Evolutionary conservation across 1,139 yeast species (phyloP), one percentile per base, ranked within the genome.

Genomic region (Yamadazyma blattariae): DNA sequence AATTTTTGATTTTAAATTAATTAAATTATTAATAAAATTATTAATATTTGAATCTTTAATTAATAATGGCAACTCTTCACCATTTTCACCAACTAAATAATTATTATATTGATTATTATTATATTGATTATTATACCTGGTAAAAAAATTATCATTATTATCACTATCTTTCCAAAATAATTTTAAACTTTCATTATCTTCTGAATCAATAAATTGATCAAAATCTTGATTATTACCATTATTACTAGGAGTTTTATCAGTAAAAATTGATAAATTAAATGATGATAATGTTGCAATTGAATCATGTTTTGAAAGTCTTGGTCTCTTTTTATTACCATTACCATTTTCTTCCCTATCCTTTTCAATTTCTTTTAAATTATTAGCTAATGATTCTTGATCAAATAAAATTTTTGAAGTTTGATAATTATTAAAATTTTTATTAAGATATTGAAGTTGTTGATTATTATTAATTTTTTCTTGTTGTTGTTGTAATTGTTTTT

Each of bases 101-200:
- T 31, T 31, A 23, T 34, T 26, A 30, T 27, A 26, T 13, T 30
- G 25, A 11, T n/a, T 20, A 13, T 14, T 18, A 11, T 25, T 31
- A 13, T 25, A 18, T 9, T 26, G 20, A 15, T 25, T 20, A 14
- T 30, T 26, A 14, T 25, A 25, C 7, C 7, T 5, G 7, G 5
- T 5, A 7, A 17, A 17, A 17, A 7, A 7, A 17, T 17, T 17
- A 10, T 25, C 16, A 18, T 24, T 23, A 16, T 31, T 17, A n/a
- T 31, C 42, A 20, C 34, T 45, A 15, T 42, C 51, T 20, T 46
- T 45, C 51, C 51, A 47, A 25, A 47, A 47, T 18, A 33, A 26
- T 26, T 36, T 35, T 30, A 44, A 37, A 33, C 51, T 47, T 12
- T 47, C 51, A 21, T 46, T 46, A 27, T 48, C 51, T 29, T 44